Conservation (phyloP, 441 rosid genomes). For the Erodium moschatum region DNA sequence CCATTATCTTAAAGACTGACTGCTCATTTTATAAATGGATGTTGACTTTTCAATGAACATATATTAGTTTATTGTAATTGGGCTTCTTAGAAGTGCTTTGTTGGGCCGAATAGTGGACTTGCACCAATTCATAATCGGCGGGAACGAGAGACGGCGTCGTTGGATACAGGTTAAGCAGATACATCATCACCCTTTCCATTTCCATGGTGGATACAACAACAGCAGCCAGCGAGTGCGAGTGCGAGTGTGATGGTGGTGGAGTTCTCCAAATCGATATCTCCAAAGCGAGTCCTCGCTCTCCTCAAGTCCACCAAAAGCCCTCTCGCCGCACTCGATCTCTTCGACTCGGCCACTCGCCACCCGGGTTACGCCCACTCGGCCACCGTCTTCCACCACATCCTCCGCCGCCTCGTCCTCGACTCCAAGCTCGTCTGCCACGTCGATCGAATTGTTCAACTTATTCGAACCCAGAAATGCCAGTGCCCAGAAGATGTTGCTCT, state of each 20-base stretch:
- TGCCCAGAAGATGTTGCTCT: constrained; percentile 63
- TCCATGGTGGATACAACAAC: too few species aligned
- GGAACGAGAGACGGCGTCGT: too few species aligned
- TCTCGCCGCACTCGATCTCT: constrained; percentile 44
- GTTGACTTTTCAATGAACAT: too few species aligned
- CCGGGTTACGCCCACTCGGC: constrained; percentile 25
- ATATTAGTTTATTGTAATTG: too few species aligned
- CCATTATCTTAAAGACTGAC: too few species aligned
- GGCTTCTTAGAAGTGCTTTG: too few species aligned
- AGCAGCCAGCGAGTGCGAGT: neutral
- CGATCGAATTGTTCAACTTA: constrained; percentile 46
- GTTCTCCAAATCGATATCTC: constrained; percentile 26
- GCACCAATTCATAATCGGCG: too few species aligned
- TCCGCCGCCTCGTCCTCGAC: constrained; percentile 49
- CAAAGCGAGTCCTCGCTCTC: constrained; percentile 48
- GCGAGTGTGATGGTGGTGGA: neutral
- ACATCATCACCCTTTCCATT: too few species aligned
- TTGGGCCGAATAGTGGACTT: too few species aligned
- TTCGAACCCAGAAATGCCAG: constrained; percentile 34
- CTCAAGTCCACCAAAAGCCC: constrained; percentile 51
- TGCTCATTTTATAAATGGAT: too few species aligned
- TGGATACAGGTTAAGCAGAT: too few species aligned
- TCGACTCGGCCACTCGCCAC: constrained; percentile 51
- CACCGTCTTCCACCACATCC: constrained; percentile 43
- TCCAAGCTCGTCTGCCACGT: constrained; percentile 39